These are phyloP conservation scores for Aethionema arabicum DNA, from an alignment of 345 rosid species.

Conservation along the genomic window DNA sequence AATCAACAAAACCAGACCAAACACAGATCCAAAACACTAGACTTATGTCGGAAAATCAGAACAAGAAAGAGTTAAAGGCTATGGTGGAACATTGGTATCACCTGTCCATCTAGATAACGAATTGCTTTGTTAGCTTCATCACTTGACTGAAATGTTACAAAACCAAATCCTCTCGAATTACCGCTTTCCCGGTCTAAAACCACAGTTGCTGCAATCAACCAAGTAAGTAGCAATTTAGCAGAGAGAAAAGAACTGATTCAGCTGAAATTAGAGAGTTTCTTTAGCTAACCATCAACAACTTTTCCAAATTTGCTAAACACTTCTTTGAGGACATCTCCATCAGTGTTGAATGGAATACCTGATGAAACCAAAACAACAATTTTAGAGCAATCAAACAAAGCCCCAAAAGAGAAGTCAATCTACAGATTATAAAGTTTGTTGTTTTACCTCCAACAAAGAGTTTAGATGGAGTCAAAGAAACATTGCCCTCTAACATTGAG, in stretches of 20 bases:
- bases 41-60: neutral
- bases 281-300: constrained; percentile 33
- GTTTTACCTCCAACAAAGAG: constrained; percentile 34
- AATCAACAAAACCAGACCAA: constrained; percentile 21
- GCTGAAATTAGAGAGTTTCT: neutral
- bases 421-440: neutral
- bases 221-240: constrained; percentile 16
- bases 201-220: constrained; percentile 32
- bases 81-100: constrained; percentile 17
- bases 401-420: neutral
- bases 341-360: constrained; percentile 32
- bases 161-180: constrained; percentile 33
- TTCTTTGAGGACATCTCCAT: constrained; percentile 32
- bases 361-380: constrained; percentile 8
- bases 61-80: constrained; percentile 4
- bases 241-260: neutral
- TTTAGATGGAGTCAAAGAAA: constrained; percentile 39
- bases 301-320: constrained; percentile 36
- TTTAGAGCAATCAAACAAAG: constrained; percentile 11
- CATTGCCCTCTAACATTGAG: constrained; percentile 37
- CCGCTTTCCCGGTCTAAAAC: constrained; percentile 38
- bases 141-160: constrained; percentile 30
- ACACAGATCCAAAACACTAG: neutral
- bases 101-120: constrained; percentile 28
- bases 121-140: constrained; percentile 33